Evolutionary conservation across 2,329 filamentous ascomycete genomes (phyloP).

Genomic region (Chrysoporthe deuterocubensis): DNA sequence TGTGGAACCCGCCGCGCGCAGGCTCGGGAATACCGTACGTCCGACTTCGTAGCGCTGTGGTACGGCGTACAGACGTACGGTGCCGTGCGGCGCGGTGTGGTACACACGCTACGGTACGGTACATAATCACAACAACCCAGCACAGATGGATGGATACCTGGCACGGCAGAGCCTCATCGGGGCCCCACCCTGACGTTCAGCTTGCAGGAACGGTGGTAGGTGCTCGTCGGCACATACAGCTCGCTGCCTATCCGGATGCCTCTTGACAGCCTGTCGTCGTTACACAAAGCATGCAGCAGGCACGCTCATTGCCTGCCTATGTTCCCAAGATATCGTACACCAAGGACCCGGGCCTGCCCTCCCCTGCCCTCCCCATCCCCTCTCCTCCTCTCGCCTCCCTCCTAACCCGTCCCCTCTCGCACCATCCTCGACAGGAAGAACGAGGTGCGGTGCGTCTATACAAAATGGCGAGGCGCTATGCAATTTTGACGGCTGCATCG

Average conservation of each 20-base stretch:
- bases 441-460: not conserved
- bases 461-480: conserved; percentile 11
- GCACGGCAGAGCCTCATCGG: conserved; percentile 19
- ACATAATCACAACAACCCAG: not conserved
- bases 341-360: not conserved
- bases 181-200: not conserved
- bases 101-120: not conserved
- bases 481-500: conserved; percentile 4
- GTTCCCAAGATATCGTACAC: conserved; percentile 22
- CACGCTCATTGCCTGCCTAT: conserved; percentile 4
- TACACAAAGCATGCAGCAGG: conserved; percentile 12
- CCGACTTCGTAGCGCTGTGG: not conserved
- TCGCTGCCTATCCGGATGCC: not conserved
- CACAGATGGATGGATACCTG: not conserved
- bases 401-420: conserved; percentile 4
- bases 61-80: too few relatives aligned
- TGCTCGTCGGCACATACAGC: not conserved
- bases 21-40: not conserved
- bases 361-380: conserved; percentile 1
- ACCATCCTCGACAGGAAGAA: not conserved
- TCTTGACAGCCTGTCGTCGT: not conserved
- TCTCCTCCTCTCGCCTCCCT: not conserved
- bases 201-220: not conserved
- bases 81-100: too few relatives aligned
- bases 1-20: not conserved